A percentile compares a stretch with the other conserved stretches of the same genome.
Conservation (phyloP, 257 asterid genomes). For the Scutellaria galericulata region DNA sequence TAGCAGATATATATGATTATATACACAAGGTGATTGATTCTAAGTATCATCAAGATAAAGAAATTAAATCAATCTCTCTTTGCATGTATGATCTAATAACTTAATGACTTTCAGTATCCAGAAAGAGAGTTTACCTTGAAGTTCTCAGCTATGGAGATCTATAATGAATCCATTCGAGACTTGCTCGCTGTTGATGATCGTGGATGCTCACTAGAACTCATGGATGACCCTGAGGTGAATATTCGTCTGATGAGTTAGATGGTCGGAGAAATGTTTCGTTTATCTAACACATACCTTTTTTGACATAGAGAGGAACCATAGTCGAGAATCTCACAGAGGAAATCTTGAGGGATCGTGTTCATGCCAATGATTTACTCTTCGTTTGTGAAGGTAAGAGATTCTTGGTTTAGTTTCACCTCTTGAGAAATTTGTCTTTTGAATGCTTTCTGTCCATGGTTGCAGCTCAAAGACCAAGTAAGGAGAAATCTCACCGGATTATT, state of each 20-base stretch:
- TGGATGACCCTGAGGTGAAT: slow-evolving; percentile 87
- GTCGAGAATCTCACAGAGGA: slow-evolving; percentile 86
- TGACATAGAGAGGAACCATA: slow-evolving; percentile 70
- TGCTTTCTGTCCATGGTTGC: slow-evolving; percentile 37
- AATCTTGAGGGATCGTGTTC: slow-evolving; percentile 69
- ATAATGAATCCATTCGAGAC: slow-evolving; percentile 76
- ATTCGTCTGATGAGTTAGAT: neutral
- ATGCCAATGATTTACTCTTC: slow-evolving; percentile 66
- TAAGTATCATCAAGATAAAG: neutral
- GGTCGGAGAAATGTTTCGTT: neutral
- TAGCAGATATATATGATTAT: slow-evolving; percentile 74
- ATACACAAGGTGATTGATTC: slow-evolving; percentile 56
- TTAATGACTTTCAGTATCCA: slow-evolving; percentile 56
- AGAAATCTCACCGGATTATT: slow-evolving; percentile 87
- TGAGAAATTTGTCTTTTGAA: neutral
- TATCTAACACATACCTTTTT: slow-evolving; percentile 12
- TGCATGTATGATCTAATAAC: slow-evolving; percentile 26
- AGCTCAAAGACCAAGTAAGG: slow-evolving; percentile 86
- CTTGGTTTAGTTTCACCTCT: neutral
- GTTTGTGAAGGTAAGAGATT: slow-evolving; percentile 66
- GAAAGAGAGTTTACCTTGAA: slow-evolving; percentile 77
- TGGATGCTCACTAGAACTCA: slow-evolving; percentile 60
- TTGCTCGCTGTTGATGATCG: slow-evolving; percentile 61
- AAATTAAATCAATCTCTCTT: neutral
- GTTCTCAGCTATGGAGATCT: slow-evolving; percentile 90